Evolutionary conservation across 352 stramenopile species (phyloP).

Genomic region (Pythium aquatile): DNA sequence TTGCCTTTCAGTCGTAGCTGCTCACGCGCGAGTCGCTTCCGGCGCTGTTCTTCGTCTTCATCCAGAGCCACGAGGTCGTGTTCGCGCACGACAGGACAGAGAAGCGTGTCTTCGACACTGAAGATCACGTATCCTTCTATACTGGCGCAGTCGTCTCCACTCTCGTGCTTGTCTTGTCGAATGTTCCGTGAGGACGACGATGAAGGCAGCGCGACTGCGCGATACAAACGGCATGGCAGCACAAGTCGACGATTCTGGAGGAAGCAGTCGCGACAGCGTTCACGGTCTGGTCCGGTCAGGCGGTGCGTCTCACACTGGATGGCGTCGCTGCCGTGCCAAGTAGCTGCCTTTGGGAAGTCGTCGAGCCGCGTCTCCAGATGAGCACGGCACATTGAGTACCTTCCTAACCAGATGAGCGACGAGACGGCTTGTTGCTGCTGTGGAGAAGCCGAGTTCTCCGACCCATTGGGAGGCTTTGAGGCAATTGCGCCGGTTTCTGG

Average conservation of each 20-base stretch:
- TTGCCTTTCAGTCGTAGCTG: constrained; percentile 1
- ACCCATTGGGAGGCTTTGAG: neutral
- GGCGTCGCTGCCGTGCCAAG: constrained; percentile 15
- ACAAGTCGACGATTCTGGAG: constrained; percentile 9
- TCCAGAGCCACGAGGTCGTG: constrained; percentile 22
- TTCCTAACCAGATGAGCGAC: constrained; percentile 44
- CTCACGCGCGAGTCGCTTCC: constrained; percentile 2
- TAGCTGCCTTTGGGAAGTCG: constrained; percentile 9
- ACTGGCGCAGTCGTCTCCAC: neutral
- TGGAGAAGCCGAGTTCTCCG: neutral
- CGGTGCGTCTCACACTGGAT: constrained; percentile 15
- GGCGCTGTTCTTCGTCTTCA: constrained; percentile 5
- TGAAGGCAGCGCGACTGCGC: constrained; percentile 13
- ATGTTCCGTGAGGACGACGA: neutral
- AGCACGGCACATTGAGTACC: constrained; percentile 36
- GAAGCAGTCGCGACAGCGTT: constrained; percentile 25
- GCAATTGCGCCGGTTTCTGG: neutral
- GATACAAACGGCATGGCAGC: constrained; percentile 21
- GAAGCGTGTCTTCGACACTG: constrained; percentile 13
- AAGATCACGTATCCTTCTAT: constrained; percentile 26
- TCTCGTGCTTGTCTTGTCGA: neutral
- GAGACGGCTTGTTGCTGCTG: neutral
- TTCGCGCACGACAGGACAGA: constrained; percentile 24
- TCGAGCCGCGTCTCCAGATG: constrained; percentile 38
- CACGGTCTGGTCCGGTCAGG: constrained; percentile 1